Percentiles rank a stretch among this genome's conserved stretches.
phyloP scores from a whole-genome alignment of 2,329 filamentous ascomycete species.

The Penicillium sp. region DNA sequence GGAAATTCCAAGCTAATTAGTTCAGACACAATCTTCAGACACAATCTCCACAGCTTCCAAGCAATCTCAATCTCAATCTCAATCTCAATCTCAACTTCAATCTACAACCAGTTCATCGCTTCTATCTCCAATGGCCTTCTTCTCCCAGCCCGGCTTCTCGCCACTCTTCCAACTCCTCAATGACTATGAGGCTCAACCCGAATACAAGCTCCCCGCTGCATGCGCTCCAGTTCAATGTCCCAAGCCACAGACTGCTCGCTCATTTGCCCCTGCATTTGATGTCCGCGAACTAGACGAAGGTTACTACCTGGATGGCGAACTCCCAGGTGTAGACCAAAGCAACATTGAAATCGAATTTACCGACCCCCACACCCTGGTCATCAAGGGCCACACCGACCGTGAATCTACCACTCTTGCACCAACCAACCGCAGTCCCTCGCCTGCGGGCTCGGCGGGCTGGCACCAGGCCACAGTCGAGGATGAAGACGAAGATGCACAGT shows the following conservation, averaged over 20 bases:
- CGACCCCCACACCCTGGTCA: constrained; percentile 46
- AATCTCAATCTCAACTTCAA: constrained; percentile 1
- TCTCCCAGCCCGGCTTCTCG: constrained; percentile 40
- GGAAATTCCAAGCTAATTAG: not conserved
- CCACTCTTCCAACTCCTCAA: constrained; percentile 48
- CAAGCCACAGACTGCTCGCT: constrained; percentile 15
- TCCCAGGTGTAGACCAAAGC: constrained; percentile 46
- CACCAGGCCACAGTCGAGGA: constrained; percentile 55
- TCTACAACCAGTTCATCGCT: not conserved
- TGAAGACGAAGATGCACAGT: constrained; percentile 31
- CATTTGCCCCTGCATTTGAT: constrained; percentile 46
- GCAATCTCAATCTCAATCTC: constrained; percentile 7
- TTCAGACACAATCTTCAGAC: not conserved
- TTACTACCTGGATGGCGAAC: constrained; percentile 49
- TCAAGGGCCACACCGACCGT: constrained; percentile 44
- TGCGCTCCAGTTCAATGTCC: constrained; percentile 10
- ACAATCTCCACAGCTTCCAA: not conserved
- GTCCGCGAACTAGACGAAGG: constrained; percentile 43
- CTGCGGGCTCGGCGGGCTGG: constrained; percentile 27
- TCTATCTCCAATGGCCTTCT: constrained; percentile 41
- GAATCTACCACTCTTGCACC: constrained; percentile 24
- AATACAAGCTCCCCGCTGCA: constrained; percentile 19
- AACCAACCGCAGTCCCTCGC: constrained; percentile 25
- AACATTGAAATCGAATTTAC: constrained; percentile 50
- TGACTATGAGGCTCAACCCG: constrained; percentile 40